A percentile compares a stretch with the other conserved stretches of the same genome.
Conservation (phyloP, 1,284 basidiomycete genomes). For the Uromyces viciae-fabae region DNA sequence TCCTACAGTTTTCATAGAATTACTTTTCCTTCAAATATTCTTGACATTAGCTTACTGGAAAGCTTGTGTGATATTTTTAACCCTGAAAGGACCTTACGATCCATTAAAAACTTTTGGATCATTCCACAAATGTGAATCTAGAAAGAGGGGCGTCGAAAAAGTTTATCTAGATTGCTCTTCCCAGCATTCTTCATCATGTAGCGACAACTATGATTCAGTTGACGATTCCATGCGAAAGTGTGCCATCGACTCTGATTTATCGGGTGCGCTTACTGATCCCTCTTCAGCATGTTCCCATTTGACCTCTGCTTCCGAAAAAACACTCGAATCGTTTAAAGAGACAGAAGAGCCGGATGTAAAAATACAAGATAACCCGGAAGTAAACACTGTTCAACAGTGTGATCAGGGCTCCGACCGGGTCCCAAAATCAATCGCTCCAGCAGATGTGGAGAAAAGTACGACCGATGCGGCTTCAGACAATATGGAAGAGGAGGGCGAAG, state of each 20-base stretch:
- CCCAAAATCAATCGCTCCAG: background rate
- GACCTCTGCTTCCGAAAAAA: background rate
- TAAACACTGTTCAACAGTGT: background rate
- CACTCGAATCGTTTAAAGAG: background rate
- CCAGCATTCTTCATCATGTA: conserved; percentile 28
- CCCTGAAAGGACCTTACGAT: background rate
- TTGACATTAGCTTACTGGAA: background rate
- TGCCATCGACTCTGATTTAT: background rate
- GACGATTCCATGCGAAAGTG: background rate
- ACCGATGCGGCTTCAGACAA: background rate
- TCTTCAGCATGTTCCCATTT: conserved; percentile 19
- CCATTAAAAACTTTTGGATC: background rate
- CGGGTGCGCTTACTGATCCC: conserved; percentile 12
- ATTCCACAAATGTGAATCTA: background rate
- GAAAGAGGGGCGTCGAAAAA: conserved; percentile 27
- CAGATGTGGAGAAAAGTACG: background rate
- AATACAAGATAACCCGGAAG: background rate
- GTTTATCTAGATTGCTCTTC: conserved; percentile 33
- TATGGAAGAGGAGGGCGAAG: conserved; percentile 1
- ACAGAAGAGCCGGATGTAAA: background rate
- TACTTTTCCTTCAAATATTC: background rate
- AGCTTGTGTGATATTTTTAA: background rate
- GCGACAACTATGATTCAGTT: conserved; percentile 18
- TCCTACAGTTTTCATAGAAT: background rate
- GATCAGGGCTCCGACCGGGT: background rate